Conservation (phyloP, 2,329 filamentous ascomycete species). For the Endoconidiophora laricicola region DNA sequence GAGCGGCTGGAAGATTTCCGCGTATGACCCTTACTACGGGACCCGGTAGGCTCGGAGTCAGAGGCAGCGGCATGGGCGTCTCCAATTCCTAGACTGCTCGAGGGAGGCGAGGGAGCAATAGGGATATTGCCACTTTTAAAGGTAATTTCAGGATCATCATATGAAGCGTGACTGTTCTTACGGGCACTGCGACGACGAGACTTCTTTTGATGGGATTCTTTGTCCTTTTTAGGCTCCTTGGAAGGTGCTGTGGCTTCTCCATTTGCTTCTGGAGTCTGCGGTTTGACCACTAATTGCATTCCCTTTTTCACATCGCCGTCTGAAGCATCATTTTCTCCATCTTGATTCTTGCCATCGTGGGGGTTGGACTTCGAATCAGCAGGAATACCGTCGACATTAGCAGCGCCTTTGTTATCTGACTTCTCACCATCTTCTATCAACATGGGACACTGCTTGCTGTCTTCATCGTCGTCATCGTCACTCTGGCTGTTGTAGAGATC, state of each 20-base stretch:
- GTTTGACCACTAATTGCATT: background rate
- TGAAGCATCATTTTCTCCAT: background rate
- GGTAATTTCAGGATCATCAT: background rate
- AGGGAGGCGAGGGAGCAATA: conserved; percentile 7
- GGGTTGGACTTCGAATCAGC: background rate
- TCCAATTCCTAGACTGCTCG: background rate
- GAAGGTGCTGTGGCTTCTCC: background rate
- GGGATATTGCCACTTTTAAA: background rate
- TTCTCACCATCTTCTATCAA: background rate
- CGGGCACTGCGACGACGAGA: background rate
- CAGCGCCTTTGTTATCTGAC: background rate
- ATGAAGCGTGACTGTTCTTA: background rate
- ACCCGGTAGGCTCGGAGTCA: conserved; percentile 1
- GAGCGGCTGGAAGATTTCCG: conserved; percentile 9
- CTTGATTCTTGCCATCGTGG: background rate
- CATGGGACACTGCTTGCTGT: background rate
- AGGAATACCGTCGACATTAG: background rate
- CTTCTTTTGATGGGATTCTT: background rate
- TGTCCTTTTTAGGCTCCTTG: background rate
- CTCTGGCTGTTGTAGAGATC: background rate
- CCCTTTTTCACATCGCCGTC: background rate
- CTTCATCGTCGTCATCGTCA: background rate
- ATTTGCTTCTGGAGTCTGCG: background rate
- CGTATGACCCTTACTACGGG: conserved; percentile 1
- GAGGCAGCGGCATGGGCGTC: background rate